Base-by-base conservation (phyloP, 1,284 basidiomycete species). In the Agroathelia rolfsii region DNA sequence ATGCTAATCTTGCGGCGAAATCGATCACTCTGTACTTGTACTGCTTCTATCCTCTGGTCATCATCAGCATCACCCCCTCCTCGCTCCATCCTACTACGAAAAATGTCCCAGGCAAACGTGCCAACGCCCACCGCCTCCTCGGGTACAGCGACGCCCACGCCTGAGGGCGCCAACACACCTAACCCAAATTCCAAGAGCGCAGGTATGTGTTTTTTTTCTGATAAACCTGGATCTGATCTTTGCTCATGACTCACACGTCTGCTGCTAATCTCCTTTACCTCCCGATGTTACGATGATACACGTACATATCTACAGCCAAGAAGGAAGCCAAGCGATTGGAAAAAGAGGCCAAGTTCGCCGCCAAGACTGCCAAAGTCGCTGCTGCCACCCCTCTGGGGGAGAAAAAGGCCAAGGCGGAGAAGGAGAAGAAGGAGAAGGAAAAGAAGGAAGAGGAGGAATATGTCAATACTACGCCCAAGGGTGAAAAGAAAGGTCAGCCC, bases 401-500 rank as follows among this genome's bases (percentile, higher is more conserved):
- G 41, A 85, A 83, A 62, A 82, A 78, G 47, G 61, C 54, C n/a
- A 88, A 86, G 59, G 72, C 61, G 26, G 80, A 82, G 55, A 83
- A 84, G 55, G 75, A 76, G 48, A 76, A 77, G 59, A 73, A 77
- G 52, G 71, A 74, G 34, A n/a, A n/a, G n/a, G n/a, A n/a, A n/a
- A n/a, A n/a, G n/a, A n/a, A n/a, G n/a, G 76, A 74, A 28, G 77
- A 81, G 38, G 64, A 64, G 3, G 66, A 67, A 10, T 94, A 85
- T 56, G 79, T 93, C 42, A 90, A 93, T 59, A 77, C 69, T 5
- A 94, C 89, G 0, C 86, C 86, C 0, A 72, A 69, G 48, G 90
- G 90, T 28, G 72, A 92, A 52, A 95, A 93, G 68, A 95, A 95
- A 62, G 86, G 88, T 83, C 24, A n/a, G n/a, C n/a, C n/a, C n/a